Conservation (phyloP, 2,329 filamentous ascomycete species). For the Phoma sp. region DNA sequence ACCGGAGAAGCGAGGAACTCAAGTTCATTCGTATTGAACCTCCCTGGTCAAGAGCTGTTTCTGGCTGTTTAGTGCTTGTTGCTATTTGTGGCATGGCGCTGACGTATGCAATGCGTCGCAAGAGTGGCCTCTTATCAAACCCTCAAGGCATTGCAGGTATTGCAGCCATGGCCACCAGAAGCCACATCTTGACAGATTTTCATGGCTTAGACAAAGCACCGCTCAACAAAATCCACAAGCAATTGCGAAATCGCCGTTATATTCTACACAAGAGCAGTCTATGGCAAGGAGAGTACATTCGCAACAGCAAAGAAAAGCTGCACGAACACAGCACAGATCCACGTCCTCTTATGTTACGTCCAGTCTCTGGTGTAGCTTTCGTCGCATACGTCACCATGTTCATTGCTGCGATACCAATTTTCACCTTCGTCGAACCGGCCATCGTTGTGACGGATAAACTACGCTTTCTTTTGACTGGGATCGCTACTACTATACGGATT, state of each 20-base stretch:
- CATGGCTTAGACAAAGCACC: conserved; percentile 72
- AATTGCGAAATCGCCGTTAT: conserved; percentile 70
- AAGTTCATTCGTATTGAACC: conserved; percentile 65
- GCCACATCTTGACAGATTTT: conserved; percentile 76
- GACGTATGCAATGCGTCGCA: conserved; percentile 66
- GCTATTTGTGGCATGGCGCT: conserved; percentile 64
- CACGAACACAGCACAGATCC: conserved; percentile 57
- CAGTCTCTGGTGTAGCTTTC: conserved; percentile 65
- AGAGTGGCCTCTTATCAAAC: conserved; percentile 70
- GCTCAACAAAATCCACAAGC: conserved; percentile 70
- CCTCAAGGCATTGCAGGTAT: conserved; percentile 76
- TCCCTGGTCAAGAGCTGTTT: conserved; percentile 67
- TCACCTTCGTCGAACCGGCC: conserved; percentile 64
- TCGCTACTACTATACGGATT: conserved; percentile 71
- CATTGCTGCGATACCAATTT: conserved; percentile 62
- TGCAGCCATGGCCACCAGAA: conserved; percentile 74
- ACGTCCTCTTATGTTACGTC: conserved; percentile 71
- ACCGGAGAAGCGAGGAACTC: conserved; percentile 51
- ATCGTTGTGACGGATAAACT: conserved; percentile 64
- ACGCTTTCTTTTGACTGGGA: conserved; percentile 68
- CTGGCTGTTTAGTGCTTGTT: conserved; percentile 61
- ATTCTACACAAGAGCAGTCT: conserved; percentile 73
- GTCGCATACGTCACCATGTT: conserved; percentile 64
- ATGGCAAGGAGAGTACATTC: conserved; percentile 65
- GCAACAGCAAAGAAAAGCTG: conserved; percentile 55